A percentile compares a stretch with the other conserved stretches of the same genome.
Conservation (phyloP, 768 basidiomycete genomes). For the Lepiota venenata region DNA sequence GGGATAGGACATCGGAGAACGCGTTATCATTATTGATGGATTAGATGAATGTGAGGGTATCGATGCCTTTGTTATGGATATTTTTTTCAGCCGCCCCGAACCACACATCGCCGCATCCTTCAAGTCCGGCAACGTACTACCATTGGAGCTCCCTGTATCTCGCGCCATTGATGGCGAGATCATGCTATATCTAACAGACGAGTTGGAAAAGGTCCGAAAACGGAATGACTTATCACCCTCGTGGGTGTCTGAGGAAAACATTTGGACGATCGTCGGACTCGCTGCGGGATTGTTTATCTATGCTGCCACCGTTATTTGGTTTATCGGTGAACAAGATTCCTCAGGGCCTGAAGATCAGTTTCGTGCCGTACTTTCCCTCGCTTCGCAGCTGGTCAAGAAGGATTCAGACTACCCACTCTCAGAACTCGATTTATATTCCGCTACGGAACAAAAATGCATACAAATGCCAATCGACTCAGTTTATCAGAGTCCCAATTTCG, state of each 20-base stretch:
- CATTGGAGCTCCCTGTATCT: background rate
- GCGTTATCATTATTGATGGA: background rate
- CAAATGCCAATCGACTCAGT: background rate
- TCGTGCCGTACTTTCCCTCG: background rate
- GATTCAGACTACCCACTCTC: background rate
- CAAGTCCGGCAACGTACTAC: background rate
- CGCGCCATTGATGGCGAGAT: background rate
- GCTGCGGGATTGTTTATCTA: background rate
- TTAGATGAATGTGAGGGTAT: background rate
- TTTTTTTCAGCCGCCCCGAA: conserved; percentile 4
- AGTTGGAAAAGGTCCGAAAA: background rate
- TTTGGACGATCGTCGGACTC: background rate
- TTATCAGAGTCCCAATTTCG: background rate
- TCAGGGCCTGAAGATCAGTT: conserved; percentile 3
- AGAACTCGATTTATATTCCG: background rate
- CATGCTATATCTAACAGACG: background rate
- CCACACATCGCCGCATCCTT: background rate
- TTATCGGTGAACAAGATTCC: background rate
- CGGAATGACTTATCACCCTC: background rate
- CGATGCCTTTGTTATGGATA: background rate
- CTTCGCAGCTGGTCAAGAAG: background rate
- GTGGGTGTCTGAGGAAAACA: background rate
- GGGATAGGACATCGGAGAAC: background rate
- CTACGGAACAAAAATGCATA: background rate
- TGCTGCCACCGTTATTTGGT: background rate